Base-by-base conservation (phyloP, 208 protist genomes). In the Wallacemonas sp. region DNA sequence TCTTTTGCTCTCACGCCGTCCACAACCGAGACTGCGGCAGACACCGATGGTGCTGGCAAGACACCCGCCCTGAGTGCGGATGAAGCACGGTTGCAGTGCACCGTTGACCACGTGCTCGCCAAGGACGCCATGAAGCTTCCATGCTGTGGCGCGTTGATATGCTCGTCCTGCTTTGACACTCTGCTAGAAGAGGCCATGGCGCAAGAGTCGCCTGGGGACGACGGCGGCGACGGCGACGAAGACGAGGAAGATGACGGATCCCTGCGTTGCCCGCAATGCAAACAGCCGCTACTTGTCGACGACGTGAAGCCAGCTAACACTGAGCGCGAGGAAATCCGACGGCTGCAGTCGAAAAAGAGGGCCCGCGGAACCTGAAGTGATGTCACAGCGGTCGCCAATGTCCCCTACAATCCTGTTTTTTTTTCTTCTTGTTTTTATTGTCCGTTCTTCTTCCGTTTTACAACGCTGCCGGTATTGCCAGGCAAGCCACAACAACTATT, bases 251-350 rank as follows among this genome's bases (percentile, higher is more conserved):
- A 68, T 3, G 80, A 73, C 13, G 71, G 26, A 1, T 69, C 74
- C 3, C 38, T 79, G n/a, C 13, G 69, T 10, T 95, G 90, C 60
- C 90, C 90, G 2, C 38, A 62, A 12, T 95, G 90, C 58, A 53
- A 79, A 15, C 78, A 92, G 63, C 73, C 76, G 38, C 68, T 95
- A n/a, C 66, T 80, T 33, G 71, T 93, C 24, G 83, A 88, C 32
- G 87, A 92, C 22, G 83, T 95, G 22, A 61, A 58, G 26, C 66
- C 71, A 4, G 87, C 85, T 3, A 37, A 63, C 12, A 76, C 82
- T 24, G 87, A 85, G 57, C 79, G 81, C 3, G 67, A 81, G 57
- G 36, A 72, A n/a, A 91, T 95, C 50, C 70, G 73, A 34, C 42
- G 48, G 21, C 46, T 75, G 2, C 32, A 63, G 34, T 19, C 29